phyloP scores from a whole-genome alignment of 257 asterid species.

The Salvia rosmarinus region DNA sequence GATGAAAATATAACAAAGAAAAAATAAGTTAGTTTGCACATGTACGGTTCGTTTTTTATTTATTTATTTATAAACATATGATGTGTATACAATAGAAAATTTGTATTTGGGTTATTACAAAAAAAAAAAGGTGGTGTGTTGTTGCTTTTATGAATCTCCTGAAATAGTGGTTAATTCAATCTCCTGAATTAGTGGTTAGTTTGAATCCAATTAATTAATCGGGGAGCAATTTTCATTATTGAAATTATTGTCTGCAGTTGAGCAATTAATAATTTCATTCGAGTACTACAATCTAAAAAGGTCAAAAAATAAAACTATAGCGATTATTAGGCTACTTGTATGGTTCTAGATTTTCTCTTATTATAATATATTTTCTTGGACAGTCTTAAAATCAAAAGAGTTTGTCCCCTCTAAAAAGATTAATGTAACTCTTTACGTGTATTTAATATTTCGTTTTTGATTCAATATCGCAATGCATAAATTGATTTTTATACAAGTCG shows the following conservation, averaged over 20 bases:
- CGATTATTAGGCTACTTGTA: conserved; percentile 1
- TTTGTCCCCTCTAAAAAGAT: no score
- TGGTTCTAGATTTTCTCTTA: not conserved
- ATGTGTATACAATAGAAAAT: no score
- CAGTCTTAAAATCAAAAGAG: not conserved
- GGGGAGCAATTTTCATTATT: not conserved
- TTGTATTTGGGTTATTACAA: no score
- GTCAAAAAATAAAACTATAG: not conserved
- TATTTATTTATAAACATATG: no score
- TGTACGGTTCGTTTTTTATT: not conserved
- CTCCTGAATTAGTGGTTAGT: no score
- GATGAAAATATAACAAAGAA: not conserved
- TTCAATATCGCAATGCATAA: not conserved
- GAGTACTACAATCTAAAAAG: not conserved
- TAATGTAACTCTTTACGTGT: not conserved
- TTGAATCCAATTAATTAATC: not conserved
- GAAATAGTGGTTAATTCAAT: no score
- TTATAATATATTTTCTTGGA: not conserved
- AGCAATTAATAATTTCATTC: not conserved
- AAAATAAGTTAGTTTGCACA: not conserved
- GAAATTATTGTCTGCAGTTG: conserved; percentile 7
- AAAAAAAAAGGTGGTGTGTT: not conserved
- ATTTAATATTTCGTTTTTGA: not conserved
- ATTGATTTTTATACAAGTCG: not conserved
- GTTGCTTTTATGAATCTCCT: conserved; percentile 4